Evolutionary conservation across 345 rosid species (phyloP).

Genomic region (Sisymbrium altissimum): DNA sequence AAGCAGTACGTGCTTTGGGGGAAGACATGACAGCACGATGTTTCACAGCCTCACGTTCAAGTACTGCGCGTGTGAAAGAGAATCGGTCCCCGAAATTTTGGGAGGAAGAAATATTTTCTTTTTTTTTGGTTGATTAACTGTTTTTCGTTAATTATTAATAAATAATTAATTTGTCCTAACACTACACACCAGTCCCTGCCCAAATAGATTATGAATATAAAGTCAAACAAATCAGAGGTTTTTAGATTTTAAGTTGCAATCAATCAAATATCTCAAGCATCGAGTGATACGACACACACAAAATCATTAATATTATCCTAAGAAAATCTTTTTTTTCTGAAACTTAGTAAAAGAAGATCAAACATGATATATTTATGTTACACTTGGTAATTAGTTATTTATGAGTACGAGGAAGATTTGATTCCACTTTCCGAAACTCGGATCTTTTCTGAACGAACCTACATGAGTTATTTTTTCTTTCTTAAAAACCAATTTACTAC

Average conservation of each 20-base stretch:
- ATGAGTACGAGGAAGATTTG: conserved; percentile 31
- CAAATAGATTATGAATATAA: neutral
- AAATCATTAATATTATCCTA: neutral
- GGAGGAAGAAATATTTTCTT: conserved; percentile 1
- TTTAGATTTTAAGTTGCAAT: conserved; percentile 19
- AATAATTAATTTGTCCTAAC: neutral
- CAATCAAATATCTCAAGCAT: conserved; percentile 1
- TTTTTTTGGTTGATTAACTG: conserved; percentile 3
- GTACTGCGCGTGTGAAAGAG: conserved; percentile 19
- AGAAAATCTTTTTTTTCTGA: neutral
- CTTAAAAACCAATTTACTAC: neutral
- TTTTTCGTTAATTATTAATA: neutral
- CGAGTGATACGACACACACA: neutral
- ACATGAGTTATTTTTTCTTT: neutral
- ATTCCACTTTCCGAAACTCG: conserved; percentile 20
- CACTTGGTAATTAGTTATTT: conserved; percentile 20
- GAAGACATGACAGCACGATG: conserved; percentile 24
- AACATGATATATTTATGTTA: conserved; percentile 11
- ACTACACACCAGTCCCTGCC: neutral
- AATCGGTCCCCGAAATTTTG: conserved; percentile 15
- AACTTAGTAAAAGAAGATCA: conserved; percentile 12
- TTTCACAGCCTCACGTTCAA: conserved; percentile 17
- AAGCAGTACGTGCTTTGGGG: conserved; percentile 6
- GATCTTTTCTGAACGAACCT: conserved; percentile 3
- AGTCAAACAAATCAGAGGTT: conserved; percentile 6